These are phyloP conservation scores for Macrophomina pseudophaseolina DNA, from an alignment of 2,329 filamentous ascomycete species.

Conservation along the genomic window DNA sequence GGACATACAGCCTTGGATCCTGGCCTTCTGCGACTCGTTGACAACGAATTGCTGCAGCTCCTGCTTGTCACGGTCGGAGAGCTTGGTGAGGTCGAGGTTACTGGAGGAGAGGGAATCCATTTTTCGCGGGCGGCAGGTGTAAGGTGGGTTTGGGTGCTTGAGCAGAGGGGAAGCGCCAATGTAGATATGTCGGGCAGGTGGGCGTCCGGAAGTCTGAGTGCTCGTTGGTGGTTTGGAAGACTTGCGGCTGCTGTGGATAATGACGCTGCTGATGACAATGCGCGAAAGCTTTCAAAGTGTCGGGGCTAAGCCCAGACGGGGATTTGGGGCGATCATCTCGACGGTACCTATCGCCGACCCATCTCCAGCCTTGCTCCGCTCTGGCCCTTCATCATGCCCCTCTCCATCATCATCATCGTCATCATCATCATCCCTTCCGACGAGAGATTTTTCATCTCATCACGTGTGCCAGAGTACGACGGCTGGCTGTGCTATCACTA, in stretches of 20 bases:
- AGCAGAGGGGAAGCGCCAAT: neutral
- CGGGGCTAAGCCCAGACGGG: neutral
- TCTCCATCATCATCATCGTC: neutral
- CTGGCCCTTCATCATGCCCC: neutral
- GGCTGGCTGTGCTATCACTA: neutral
- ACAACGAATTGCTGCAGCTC: constrained; percentile 86
- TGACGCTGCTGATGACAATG: constrained; percentile 25
- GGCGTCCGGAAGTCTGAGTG: neutral
- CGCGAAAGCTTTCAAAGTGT: constrained; percentile 18
- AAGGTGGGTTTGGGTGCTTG: neutral
- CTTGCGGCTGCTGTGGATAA: neutral
- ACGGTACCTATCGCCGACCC: constrained; percentile 4
- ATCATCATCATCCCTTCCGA: neutral
- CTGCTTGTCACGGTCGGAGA: constrained; percentile 80
- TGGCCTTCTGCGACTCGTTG: constrained; percentile 85
- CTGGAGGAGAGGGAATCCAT: constrained; percentile 17
- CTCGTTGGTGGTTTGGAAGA: neutral
- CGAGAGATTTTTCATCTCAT: neutral
- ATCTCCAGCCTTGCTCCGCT: neutral
- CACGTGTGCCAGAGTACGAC: too few relatives aligned
- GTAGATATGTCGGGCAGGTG: neutral
- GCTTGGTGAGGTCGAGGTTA: constrained; percentile 67
- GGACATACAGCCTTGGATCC: constrained; percentile 58
- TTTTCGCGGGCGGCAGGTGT: neutral
- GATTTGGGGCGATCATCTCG: neutral